phyloP scores from a whole-genome alignment of 1,284 basidiomycete genomes.

The Calocybe gambosa region DNA sequence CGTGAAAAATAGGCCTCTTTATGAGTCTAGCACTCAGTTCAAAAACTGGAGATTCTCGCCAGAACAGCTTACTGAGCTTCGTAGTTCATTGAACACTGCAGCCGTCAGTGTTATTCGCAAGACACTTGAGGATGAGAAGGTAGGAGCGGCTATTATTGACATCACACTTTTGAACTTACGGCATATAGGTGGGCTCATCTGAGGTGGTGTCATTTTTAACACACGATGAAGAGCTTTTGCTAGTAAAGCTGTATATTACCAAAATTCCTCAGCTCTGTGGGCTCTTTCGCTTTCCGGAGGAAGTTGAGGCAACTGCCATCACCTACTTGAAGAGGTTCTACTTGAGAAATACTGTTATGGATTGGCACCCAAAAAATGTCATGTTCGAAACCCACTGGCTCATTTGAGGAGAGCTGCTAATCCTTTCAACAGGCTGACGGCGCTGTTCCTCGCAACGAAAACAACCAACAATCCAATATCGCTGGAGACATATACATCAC shows the following conservation, averaged over 20 bases:
- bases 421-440: slow-evolving; percentile 70
- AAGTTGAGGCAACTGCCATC: slow-evolving; percentile 89
- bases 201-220: slow-evolving; percentile 65
- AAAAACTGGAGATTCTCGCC: slow-evolving; percentile 83
- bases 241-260: slow-evolving; percentile 86
- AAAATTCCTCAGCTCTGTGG: slow-evolving; percentile 85
- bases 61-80: slow-evolving; percentile 52
- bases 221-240: slow-evolving; percentile 79
- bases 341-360: slow-evolving; percentile 96
- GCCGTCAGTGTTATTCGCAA: slow-evolving; percentile 71
- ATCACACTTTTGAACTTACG: slow-evolving; percentile 9
- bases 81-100: slow-evolving; percentile 62
- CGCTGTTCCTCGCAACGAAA: slow-evolving; percentile 93
- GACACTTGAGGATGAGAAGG: slow-evolving; percentile 79
- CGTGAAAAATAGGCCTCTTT: too few relatives aligned
- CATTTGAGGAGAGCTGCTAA: slow-evolving; percentile 2
- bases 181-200: slow-evolving; percentile 58
- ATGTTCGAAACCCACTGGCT: slow-evolving; percentile 59
- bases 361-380: slow-evolving; percentile 97
- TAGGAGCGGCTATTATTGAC: slow-evolving; percentile 26
- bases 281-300: slow-evolving; percentile 84
- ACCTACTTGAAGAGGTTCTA: slow-evolving; percentile 96
- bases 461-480: slow-evolving; percentile 92
- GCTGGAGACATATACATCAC: slow-evolving; percentile 75
- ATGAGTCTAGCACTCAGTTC: slow-evolving; percentile 83